Base-by-base conservation (phyloP, 1,139 yeast genomes). In the Debaryomyces sp. region DNA sequence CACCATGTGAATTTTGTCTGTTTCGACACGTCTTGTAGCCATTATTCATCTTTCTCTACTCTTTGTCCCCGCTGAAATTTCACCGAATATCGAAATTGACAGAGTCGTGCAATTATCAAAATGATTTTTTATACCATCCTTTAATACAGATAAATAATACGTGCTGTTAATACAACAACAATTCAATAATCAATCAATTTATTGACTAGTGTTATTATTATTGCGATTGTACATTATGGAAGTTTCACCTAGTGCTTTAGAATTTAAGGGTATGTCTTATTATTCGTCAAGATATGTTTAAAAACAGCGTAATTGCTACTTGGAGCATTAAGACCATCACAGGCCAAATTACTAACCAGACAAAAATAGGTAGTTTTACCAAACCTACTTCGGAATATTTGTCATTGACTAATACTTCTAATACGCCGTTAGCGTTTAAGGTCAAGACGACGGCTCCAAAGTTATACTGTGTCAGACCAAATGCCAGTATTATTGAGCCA, bases 391-490 rank as follows among this genome's bases (percentile, higher is more conserved):
- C 95, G 21, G 87, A 85, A 64, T 75, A 80, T 55, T 81, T 90
- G 63, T 74, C 80, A 46, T 82, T 92, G 60, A 75, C 81, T 51
- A 94, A 94, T 73, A 80, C 82, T 49, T 71, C 89, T 22, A 66
- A 72, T 29, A 73, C 83, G 36, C 79, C 87, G 44, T 71, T 82
- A 62, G 97, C 97, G 29, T 94, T 90, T 78, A 95, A 95, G 75
- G 97, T 95, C 63, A 95, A 94, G 73, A 94, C 99, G 44, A 94
- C 99, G 8, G 97, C 98, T 12, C 99, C 99, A 51, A 92, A 89
- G 68, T 79, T 90, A 67, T 89, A 92, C 75, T 89, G 97, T 69
- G 98, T 94, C 48, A 86, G 97, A 71, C 99, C 99, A 51, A 94
- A 92, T 68, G 95, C 97, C 49, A 83, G 96, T 24, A 71, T 87